Conservation (phyloP, 495 filamentous ascomycete genomes). For the Oidiodendron maius region DNA sequence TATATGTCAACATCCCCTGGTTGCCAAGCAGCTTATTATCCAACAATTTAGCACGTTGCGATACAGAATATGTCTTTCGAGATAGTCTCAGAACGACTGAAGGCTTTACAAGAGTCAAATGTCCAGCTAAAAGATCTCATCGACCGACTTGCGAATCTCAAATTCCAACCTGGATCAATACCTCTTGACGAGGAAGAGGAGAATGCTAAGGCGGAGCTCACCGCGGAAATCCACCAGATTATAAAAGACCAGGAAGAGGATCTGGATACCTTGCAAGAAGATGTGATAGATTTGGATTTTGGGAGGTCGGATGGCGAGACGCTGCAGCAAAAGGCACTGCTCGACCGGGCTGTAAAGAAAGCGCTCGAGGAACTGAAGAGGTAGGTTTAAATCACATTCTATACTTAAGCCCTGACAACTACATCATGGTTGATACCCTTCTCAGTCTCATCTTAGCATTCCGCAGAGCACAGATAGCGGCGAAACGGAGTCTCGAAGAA, state of each 20-base stretch:
- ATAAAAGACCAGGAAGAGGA: slow-evolving; percentile 84
- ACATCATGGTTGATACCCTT: slow-evolving; percentile 2
- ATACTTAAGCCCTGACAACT: too few species aligned
- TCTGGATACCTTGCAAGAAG: slow-evolving; percentile 73
- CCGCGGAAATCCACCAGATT: slow-evolving; percentile 71
- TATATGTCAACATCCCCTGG: too few species aligned
- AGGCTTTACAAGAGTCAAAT: slow-evolving; percentile 61
- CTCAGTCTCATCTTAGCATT: slow-evolving; percentile 66
- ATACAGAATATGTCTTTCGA: slow-evolving; percentile 47
- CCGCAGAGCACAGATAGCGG: slow-evolving; percentile 76
- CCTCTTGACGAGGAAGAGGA: slow-evolving; percentile 44
- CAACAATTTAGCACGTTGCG: not conserved
- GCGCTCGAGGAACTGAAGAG: slow-evolving; percentile 29
- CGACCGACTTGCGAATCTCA: slow-evolving; percentile 62
- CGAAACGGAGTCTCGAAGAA: slow-evolving; percentile 67
- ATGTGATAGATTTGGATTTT: slow-evolving; percentile 60
- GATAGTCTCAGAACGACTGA: slow-evolving; percentile 58
- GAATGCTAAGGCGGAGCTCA: slow-evolving; percentile 69
- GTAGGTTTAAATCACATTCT: too few species aligned
- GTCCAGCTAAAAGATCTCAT: slow-evolving; percentile 69
- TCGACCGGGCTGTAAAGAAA: slow-evolving; percentile 28
- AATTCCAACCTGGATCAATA: slow-evolving; percentile 53
- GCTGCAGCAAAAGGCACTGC: slow-evolving; percentile 14
- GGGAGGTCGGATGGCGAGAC: slow-evolving; percentile 34
- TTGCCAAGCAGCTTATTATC: too few species aligned